phyloP scores from a whole-genome alignment of 2,329 filamentous ascomycete species.

The Arthrinium phaeospermum region DNA sequence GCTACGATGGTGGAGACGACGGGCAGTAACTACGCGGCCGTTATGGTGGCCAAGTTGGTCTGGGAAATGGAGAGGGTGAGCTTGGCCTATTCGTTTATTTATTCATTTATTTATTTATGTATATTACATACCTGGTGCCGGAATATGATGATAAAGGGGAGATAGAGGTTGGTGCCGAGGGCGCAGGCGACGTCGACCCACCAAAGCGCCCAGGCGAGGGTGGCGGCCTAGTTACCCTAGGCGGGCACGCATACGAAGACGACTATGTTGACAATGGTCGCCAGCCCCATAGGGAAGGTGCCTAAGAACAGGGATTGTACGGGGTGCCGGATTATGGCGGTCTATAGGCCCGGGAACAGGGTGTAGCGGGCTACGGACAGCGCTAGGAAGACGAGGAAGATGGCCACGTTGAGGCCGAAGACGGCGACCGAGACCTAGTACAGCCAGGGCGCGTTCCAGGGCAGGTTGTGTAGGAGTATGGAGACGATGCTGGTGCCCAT shows the following conservation, averaged over 20 bases:
- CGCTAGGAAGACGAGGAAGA: conserved; percentile 58
- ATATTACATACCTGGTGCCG: conserved; percentile 37
- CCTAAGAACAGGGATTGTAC: conserved; percentile 68
- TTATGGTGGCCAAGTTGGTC: too few species aligned
- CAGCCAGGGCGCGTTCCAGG: conserved; percentile 60
- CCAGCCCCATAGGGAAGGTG: conserved; percentile 18
- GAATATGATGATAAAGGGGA: conserved; percentile 58
- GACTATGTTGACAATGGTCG: conserved; percentile 61
- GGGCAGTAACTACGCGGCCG: conserved; percentile 46
- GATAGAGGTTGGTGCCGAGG: conserved; percentile 50
- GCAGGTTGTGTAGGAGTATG: conserved; percentile 61
- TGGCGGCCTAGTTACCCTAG: conserved; percentile 59
- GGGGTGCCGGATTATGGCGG: conserved; percentile 65
- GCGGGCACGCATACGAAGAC: conserved; percentile 60
- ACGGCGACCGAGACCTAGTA: conserved; percentile 61
- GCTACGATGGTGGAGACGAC: conserved; percentile 68
- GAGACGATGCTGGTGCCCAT: conserved; percentile 70
- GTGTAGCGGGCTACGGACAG: conserved; percentile 62
- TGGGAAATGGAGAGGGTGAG: too few species aligned
- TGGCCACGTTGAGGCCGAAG: conserved; percentile 59
- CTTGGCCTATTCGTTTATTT: too few species aligned
- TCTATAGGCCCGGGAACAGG: conserved; percentile 66
- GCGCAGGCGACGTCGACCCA: conserved; percentile 48
- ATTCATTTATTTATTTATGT: conserved; percentile 40
- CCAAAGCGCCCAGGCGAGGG: conserved; percentile 48